Conservation (phyloP, 208 protist genomes). For the Crithidia brevicula region DNA sequence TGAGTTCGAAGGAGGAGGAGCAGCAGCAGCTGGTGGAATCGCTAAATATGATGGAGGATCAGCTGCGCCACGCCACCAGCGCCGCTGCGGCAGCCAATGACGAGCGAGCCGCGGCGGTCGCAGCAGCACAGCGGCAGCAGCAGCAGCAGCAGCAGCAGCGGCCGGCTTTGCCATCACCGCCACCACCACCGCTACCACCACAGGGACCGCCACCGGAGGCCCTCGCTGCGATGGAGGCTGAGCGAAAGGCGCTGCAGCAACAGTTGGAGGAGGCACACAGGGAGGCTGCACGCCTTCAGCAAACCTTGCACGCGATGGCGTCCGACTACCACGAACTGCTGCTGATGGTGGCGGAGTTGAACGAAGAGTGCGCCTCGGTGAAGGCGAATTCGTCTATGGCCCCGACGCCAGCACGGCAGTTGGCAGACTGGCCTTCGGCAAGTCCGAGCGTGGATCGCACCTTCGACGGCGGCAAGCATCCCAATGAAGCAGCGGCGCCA, state of each 20-base stretch:
- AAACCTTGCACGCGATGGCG: constrained; percentile 25
- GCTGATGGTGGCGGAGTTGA: constrained; percentile 60
- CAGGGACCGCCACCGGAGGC: constrained; percentile 14
- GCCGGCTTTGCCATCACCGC: not conserved
- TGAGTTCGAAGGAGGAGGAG: constrained; percentile 70
- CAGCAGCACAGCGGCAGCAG: constrained; percentile 1
- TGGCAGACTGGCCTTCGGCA: not conserved
- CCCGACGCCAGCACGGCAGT: constrained; percentile 18
- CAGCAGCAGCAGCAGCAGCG: constrained; percentile 6
- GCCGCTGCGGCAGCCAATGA: constrained; percentile 18
- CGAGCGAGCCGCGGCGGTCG: constrained; percentile 5
- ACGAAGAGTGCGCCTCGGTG: constrained; percentile 36
- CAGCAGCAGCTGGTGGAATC: constrained; percentile 60
- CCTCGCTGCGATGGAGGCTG: constrained; percentile 14
- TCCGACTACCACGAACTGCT: constrained; percentile 60
- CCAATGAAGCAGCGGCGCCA: not conserved
- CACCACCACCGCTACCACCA: not conserved
- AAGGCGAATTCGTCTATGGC: constrained; percentile 20
- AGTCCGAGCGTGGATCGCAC: constrained; percentile 7
- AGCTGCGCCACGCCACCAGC: constrained; percentile 41
- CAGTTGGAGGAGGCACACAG: constrained; percentile 10
- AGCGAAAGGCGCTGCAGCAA: constrained; percentile 19
- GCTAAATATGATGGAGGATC: constrained; percentile 71
- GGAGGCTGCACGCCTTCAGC: constrained; percentile 16
- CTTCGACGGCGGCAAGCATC: not conserved